Base-by-base conservation (phyloP, 768 basidiomycete genomes). In the Serendipita sp. region DNA sequence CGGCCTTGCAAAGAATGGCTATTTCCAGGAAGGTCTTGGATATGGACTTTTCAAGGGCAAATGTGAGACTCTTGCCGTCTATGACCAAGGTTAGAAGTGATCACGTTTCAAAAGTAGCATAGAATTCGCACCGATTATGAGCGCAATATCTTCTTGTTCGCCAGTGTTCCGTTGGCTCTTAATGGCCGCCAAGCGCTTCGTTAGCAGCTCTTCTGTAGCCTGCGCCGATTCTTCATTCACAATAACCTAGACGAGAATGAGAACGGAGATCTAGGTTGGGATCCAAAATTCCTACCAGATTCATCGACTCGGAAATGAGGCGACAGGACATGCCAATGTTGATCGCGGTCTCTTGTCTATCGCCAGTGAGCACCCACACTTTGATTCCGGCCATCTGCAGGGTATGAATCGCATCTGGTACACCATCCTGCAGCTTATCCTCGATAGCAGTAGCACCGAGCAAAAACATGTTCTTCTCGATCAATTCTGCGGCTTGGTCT, bases 311-410 rank as follows among this genome's bases (percentile, higher is more conserved):
- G 3, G 92, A 91, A 62, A 99, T 98, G 70, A 99, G 75, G 67
- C 92, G 83, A 77, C 96, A 98, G 1, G 93, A 95, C 81, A 98
- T 86, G 63, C 96, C 96, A 68, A 99, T 98, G 71, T 99, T 99
- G 75, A 99, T 97, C 15, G 96, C 96, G 1, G 96, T 99, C 75
- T 99, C 96, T 76, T 99, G 96, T 68, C 96, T 79, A 74, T 99
- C 96, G 0, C 96, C 96, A 1, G 96, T 99, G 62, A 99, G 76
- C 5, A 99, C 94, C 96, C 96, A 99, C 16, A 99, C 88, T 81
- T 98, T 99, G 75, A 99, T 96, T 2, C 96, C 96, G 44, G 96
- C 96, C 82, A 90, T 91, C 70, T 99, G 96, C 52, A 99, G 74
- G 0, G 94, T 97, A 72, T 98, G 94, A 58, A 98, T 99, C 3